Base-by-base conservation (phyloP, 2,329 filamentous ascomycete genomes). In the Ceratocystis diversiconidia region DNA sequence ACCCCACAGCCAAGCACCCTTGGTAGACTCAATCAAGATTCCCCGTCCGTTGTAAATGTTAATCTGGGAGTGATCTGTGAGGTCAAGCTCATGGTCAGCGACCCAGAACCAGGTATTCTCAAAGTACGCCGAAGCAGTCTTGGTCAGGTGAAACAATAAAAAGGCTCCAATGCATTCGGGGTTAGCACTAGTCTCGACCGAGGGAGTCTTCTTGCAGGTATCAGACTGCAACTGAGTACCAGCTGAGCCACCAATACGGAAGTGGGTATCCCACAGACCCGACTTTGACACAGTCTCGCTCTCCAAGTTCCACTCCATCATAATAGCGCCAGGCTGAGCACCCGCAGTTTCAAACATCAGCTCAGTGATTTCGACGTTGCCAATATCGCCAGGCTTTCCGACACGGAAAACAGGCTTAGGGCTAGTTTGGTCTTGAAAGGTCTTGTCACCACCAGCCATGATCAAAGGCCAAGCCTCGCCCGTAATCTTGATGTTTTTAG, bases 241-340 rank as follows among this genome's bases (percentile, higher is more conserved):
- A 3, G 88, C 86, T 65, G 87, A 86, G 55, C 94, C 94, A 71
- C 91, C 92, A 71, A 99, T 84, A 72, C 94, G 90, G 77, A 94
- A 87, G 79, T 99, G 94, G n/a, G 92, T 86, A 72, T 99, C 94
- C 89, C 92, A 99, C 76, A 96, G 85, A 68, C 85, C 92, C 22
- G 85, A 86, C 1, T 85, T 82, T 60, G 90, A 90, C 66, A 86
- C 81, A 65, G 75, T 79, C 70, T 81, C 74, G 44, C 85, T 86
- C 55, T 84, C 84, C 52, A 96, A 79, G 76, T 96, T 96, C 88
- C 90, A 96, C 74, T 96, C 83, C 77, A 96, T 85, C 73, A 96
- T 82, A 72, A 96, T 90, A 19, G 91, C 92, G 69, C 92, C 92
- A 0, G 91, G 88, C 69, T 90, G 87, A 2, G 91, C 79, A 3